phyloP scores from a whole-genome alignment of 2,329 filamentous ascomycete genomes.

The Microcera coccophila region DNA sequence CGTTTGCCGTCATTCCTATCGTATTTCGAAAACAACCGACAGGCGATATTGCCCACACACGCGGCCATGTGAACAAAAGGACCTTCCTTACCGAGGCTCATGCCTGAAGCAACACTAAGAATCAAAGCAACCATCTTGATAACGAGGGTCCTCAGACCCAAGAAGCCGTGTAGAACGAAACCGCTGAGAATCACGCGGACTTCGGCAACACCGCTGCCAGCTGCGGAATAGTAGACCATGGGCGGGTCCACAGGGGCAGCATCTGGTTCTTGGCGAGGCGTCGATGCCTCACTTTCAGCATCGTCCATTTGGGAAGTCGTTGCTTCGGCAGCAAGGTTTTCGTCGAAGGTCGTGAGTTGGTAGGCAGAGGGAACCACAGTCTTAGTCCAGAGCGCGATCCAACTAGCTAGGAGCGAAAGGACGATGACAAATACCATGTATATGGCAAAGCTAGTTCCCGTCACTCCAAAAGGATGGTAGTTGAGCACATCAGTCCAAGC shows the following conservation, averaged over 20 bases:
- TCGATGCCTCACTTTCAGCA: conserved; percentile 34
- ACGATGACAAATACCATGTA: conserved; percentile 70
- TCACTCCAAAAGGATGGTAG: conserved; percentile 42
- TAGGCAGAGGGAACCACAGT: conserved; percentile 88
- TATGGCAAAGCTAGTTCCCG: conserved; percentile 71
- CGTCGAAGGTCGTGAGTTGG: conserved; percentile 82
- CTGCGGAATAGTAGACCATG: conserved; percentile 93
- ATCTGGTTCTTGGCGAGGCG: conserved; percentile 39
- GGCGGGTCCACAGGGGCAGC: conserved; percentile 47
- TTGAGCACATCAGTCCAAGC: conserved; percentile 51
- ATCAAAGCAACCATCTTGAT: conserved; percentile 82
- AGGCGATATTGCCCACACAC: conserved; percentile 91
- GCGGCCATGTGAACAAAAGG: conserved; percentile 97
- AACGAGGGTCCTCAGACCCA: conserved; percentile 80
- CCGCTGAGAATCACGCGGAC: conserved; percentile 97
- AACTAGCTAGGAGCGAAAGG: conserved; percentile 68
- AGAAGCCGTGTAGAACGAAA: conserved; percentile 92
- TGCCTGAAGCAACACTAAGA: conserved; percentile 84
- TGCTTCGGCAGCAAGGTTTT: conserved; percentile 75
- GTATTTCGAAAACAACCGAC: conserved; percentile 91
- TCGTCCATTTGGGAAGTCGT: conserved; percentile 38
- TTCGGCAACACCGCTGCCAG: conserved; percentile 93
- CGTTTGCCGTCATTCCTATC: conserved; percentile 91
- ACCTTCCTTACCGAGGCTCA: conserved; percentile 90
- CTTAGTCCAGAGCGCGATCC: conserved; percentile 83